These are phyloP conservation scores for Multifurca ochricompacta DNA, from an alignment of 768 basidiomycete genomes.

Conservation along the genomic window DNA sequence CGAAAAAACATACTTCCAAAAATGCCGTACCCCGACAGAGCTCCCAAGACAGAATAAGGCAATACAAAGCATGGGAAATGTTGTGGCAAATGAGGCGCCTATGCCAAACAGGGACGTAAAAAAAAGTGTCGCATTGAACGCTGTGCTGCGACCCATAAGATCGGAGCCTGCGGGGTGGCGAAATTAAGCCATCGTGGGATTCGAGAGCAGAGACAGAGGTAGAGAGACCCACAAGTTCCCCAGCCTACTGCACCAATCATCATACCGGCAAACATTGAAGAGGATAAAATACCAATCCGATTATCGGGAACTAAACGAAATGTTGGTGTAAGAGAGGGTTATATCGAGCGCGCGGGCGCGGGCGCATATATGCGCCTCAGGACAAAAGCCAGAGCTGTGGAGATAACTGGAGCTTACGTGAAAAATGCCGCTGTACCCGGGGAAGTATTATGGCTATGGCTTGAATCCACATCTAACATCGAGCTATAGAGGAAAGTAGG, in stretches of 20 bases:
- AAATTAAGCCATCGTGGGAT: constrained; percentile 4
- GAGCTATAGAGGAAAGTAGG: constrained; percentile 20
- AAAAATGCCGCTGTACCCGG: constrained; percentile 87
- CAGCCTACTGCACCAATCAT: constrained; percentile 90
- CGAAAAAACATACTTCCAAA: constrained; percentile 2
- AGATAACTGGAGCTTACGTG: constrained; percentile 37
- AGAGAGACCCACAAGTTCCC: constrained; percentile 64
- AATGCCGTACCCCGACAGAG: constrained; percentile 71
- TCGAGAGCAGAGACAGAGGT: constrained; percentile 21
- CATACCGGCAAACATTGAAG: constrained; percentile 94
- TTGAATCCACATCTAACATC: constrained; percentile 83
- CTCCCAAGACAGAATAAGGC: constrained; percentile 84
- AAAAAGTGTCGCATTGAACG: constrained; percentile 89
- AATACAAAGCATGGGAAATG: constrained; percentile 62
- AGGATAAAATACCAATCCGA: constrained; percentile 75
- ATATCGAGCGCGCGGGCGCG: constrained; percentile 37
- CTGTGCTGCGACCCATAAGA: constrained; percentile 76
- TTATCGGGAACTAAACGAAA: constrained; percentile 52
- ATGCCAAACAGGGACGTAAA: constrained; percentile 88
- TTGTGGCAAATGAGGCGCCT: constrained; percentile 62
- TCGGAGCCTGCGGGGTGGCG: constrained; percentile 55
- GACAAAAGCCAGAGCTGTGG: constrained; percentile 14
- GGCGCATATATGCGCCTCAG: constrained; percentile 20
- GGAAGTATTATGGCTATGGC: constrained; percentile 90
- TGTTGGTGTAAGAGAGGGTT: neutral